Percentiles rank a stretch among this genome's conserved stretches.
phyloP scores from a whole-genome alignment of 2,329 filamentous ascomycete genomes.

The Fusarium hostae region DNA sequence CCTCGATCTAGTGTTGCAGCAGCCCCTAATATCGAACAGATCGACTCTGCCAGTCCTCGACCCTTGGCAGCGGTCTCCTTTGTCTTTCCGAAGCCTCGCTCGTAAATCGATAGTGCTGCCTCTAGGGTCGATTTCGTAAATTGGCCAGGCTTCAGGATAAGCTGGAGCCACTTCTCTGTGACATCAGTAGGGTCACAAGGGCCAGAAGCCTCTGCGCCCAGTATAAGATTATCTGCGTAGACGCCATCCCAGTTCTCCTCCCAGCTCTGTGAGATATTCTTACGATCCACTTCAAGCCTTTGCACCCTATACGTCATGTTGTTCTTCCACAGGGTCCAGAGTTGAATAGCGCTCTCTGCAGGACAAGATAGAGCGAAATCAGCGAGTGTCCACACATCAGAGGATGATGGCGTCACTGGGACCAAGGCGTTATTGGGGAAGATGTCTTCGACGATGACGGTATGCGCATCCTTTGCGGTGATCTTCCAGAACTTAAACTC shows the following conservation, averaged over 20 bases:
- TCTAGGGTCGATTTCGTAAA: constrained; percentile 85
- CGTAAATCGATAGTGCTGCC: constrained; percentile 84
- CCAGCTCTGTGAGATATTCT: constrained; percentile 71
- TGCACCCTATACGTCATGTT: constrained; percentile 82
- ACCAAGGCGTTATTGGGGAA: constrained; percentile 70
- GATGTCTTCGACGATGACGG: constrained; percentile 75
- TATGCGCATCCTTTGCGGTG: constrained; percentile 72
- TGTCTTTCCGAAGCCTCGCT: constrained; percentile 64
- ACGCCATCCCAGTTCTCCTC: constrained; percentile 76
- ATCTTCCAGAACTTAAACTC: constrained; percentile 94
- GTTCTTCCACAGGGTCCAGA: constrained; percentile 89
- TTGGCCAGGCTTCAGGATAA: constrained; percentile 83
- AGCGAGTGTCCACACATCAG: constrained; percentile 81
- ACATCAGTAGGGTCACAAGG: constrained; percentile 74
- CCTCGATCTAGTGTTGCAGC: constrained; percentile 73
- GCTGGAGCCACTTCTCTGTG: constrained; percentile 86
- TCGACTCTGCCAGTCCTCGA: constrained; percentile 76
- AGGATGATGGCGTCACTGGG: constrained; percentile 75
- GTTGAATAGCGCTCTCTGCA: constrained; percentile 63
- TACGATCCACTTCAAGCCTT: constrained; percentile 76
- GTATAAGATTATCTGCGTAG: constrained; percentile 66
- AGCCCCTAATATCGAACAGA: constrained; percentile 77
- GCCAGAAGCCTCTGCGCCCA: constrained; percentile 67
- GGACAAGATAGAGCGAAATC: constrained; percentile 75
- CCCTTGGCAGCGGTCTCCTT: constrained; percentile 56